Base-by-base conservation (phyloP, 2,329 filamentous ascomycete genomes). In the Didymella segeticola region DNA sequence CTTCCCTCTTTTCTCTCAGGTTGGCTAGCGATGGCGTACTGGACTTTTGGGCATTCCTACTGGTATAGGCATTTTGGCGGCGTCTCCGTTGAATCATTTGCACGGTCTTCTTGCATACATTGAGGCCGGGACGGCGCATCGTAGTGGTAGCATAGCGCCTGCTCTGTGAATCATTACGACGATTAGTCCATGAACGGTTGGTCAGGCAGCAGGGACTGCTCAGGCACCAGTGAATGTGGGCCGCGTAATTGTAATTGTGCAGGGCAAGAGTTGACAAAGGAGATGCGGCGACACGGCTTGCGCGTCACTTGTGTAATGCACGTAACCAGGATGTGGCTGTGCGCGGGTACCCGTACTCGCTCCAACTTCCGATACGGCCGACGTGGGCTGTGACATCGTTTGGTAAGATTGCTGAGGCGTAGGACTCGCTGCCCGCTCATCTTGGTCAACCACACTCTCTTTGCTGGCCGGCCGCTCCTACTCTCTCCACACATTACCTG, bases 21-120 rank as follows among this genome's bases (percentile, higher is more conserved):
- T 51, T 52, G 57, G 60, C 45, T 63, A 70, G 68, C 64, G 66
- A 63, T 43, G 68, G 68, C 66, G 68, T 69, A 67, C 55, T 63
- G 61, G 57, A 47, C 37, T 56, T 58, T 55, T 53, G 42, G 55
- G 42, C 58, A 70, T 71, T 71, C 30, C 36, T 68, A 66, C 52
- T 46, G 56, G 56, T 53, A 66, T 62, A 50, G 58, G 68, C 71
- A 73, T 72, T 11, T 67, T 63, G 59, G 61, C 27, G 70, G 67
- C 62, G 68, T 71, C 49, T 57, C 20, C 20, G 33, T 48, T 53
- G 54, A 58, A 62, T 69, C 68, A 46, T 62, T 67, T 57, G 60
- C 55, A 58, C 65, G 56, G 57, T 60, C 53, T 59, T 60, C 53
- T 59, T 63, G 63, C 62, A 61, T 60, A 49, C 31, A 46, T 43